Conservation (phyloP, 2,329 filamentous ascomycete species). For the Rhinocladiella mackenziei region DNA sequence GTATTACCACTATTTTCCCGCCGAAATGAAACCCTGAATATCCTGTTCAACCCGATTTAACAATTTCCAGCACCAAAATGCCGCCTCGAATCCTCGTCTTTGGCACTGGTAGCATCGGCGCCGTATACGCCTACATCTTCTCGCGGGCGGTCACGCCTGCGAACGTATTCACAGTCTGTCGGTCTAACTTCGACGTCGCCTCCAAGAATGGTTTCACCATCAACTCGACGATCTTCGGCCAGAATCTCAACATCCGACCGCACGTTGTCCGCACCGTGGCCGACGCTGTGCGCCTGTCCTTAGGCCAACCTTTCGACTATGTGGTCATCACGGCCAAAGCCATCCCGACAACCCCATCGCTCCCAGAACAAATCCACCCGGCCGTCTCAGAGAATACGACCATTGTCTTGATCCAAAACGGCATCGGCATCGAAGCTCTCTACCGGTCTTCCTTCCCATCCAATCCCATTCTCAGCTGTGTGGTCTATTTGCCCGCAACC, state of each 20-base stretch:
- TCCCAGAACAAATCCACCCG: conserved; percentile 37
- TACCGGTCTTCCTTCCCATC: conserved; percentile 48
- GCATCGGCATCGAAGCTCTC: conserved; percentile 57
- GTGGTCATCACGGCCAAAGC: conserved; percentile 48
- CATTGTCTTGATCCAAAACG: conserved; percentile 60
- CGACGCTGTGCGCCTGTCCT: conserved; percentile 23
- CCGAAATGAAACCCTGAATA: no score
- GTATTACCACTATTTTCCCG: no score
- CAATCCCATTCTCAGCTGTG: conserved; percentile 54
- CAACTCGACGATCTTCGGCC: conserved; percentile 30
- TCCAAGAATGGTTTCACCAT: conserved; percentile 31
- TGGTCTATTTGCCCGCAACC: conserved; percentile 52
- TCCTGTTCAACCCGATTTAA: no score
- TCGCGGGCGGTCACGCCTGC: conserved; percentile 27
- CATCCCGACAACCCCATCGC: conserved; percentile 39
- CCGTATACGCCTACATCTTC: conserved; percentile 33
- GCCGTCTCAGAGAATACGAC: conserved; percentile 44
- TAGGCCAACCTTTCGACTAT: conserved; percentile 41
- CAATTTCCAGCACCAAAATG: no score
- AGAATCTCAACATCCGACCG: conserved; percentile 28
- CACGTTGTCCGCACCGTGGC: conserved; percentile 24
- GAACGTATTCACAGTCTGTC: conserved; percentile 34
- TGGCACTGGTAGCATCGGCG: conserved; percentile 35
- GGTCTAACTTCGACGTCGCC: conserved; percentile 34
- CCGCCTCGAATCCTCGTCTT: conserved; percentile 33